Conservation (phyloP, 169 alveolate genomes). For the Plasmodium adleri region DNA sequence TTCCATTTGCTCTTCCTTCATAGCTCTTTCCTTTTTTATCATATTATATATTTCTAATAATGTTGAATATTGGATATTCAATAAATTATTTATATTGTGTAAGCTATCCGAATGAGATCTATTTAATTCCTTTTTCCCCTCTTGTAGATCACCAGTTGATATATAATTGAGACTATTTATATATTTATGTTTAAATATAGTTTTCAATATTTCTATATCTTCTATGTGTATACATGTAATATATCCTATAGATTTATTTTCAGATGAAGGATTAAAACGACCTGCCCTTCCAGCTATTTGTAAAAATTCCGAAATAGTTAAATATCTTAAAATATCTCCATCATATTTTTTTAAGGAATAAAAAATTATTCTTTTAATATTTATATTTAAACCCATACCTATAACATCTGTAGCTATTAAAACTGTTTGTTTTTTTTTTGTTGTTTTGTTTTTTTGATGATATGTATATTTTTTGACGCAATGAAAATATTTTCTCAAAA, state of each 20-base stretch:
- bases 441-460: conserved; percentile 66
- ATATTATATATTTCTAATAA: background rate
- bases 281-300: conserved; percentile 96
- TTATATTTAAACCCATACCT: conserved; percentile 94
- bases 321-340: conserved; percentile 80
- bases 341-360: conserved; percentile 84
- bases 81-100: background rate
- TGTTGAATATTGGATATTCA: background rate
- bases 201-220: conserved; percentile 26
- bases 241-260: conserved; percentile 26
- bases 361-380: conserved; percentile 91
- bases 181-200: conserved; percentile 22
- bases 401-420: conserved; percentile 95
- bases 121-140: no score
- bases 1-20: background rate
- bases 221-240: conserved; percentile 44
- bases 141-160: background rate
- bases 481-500: no score
- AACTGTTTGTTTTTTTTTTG: conserved; percentile 81
- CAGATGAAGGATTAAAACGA: conserved; percentile 77
- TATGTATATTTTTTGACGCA: no score
- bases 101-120: background rate
- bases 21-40: no score
- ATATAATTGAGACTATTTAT: conserved; percentile 3
- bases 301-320: conserved; percentile 86